These are phyloP conservation scores for Collybiopsis confluens DNA, from an alignment of 768 basidiomycete species.

Conservation along the genomic window DNA sequence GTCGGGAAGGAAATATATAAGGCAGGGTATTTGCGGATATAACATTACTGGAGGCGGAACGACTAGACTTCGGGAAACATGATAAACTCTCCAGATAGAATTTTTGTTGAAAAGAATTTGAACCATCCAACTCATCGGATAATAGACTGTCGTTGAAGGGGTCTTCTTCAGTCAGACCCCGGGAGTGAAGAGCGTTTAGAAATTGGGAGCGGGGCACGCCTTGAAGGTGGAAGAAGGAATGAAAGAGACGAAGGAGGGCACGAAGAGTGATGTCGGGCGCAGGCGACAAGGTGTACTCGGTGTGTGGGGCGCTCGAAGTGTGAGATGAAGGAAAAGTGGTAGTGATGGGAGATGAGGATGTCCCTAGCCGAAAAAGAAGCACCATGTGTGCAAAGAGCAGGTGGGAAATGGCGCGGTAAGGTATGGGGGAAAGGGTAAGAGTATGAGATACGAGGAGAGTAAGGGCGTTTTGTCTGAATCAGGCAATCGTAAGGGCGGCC, in stretches of 20 bases:
- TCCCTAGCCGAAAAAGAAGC: neutral
- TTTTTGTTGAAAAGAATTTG: neutral
- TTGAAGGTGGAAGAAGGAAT: neutral
- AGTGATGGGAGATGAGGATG: neutral
- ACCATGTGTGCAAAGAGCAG: constrained; percentile 3
- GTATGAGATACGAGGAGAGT: neutral
- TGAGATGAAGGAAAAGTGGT: neutral
- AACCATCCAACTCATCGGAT: too few relatives aligned
- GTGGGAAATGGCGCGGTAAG: neutral
- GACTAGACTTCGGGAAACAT: neutral
- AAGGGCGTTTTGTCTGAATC: neutral
- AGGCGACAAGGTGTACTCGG: neutral
- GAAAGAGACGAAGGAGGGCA: neutral
- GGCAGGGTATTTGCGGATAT: neutral
- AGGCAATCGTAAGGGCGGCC: too few relatives aligned
- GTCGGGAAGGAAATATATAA: neutral
- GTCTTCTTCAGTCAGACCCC: too few relatives aligned
- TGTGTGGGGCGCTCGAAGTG: neutral
- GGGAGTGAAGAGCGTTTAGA: too few relatives aligned
- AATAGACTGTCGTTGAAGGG: too few relatives aligned
- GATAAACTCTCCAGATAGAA: neutral
- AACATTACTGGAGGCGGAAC: neutral
- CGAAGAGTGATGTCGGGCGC: neutral
- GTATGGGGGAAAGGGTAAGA: neutral
- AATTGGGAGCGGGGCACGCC: neutral